Percentiles rank a stretch among this genome's conserved stretches.
These are phyloP conservation scores for Phytophthora macrochlamydospora DNA, from an alignment of 352 stramenopile species.

Conservation along the genomic window DNA sequence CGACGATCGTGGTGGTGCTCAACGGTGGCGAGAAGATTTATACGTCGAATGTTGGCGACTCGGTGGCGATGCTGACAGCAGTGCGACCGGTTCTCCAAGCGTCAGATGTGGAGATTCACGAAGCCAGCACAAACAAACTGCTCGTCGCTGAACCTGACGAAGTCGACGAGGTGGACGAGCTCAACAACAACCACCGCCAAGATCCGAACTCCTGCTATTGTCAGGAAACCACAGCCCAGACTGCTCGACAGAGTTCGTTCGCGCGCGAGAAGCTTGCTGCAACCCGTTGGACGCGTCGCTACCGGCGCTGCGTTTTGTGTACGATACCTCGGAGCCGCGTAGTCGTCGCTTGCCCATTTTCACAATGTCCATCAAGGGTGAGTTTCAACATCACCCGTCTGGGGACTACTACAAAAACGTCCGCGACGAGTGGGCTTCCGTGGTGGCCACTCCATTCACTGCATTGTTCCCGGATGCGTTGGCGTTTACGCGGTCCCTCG, in stretches of 20 bases:
- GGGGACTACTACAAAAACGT: constrained; percentile 92
- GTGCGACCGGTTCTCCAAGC: constrained; percentile 24
- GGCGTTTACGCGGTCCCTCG: constrained; percentile 88
- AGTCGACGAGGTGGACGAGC: constrained; percentile 14
- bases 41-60: constrained; percentile 87
- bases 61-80: constrained; percentile 47
- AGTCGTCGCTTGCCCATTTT: constrained; percentile 48
- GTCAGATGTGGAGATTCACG: constrained; percentile 37
- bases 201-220: constrained; percentile 51
- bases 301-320: constrained; percentile 85
- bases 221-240: constrained; percentile 88
- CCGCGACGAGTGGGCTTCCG: constrained; percentile 90
- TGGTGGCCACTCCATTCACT: constrained; percentile 72
- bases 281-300: constrained; percentile 30
- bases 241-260: constrained; percentile 71
- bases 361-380: constrained; percentile 31
- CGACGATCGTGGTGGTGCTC: constrained; percentile 82
- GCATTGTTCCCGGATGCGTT: constrained; percentile 80
- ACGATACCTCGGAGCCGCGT: constrained; percentile 60
- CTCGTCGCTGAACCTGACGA: constrained; percentile 21
- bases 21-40: constrained; percentile 73
- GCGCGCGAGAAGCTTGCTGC: constrained; percentile 48
- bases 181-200: constrained; percentile 17
- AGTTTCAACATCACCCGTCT: constrained; percentile 40
- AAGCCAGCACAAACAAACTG: constrained; percentile 16